Base-by-base conservation (phyloP, 106 monocot genomes). In the Dendrobium nobile region DNA sequence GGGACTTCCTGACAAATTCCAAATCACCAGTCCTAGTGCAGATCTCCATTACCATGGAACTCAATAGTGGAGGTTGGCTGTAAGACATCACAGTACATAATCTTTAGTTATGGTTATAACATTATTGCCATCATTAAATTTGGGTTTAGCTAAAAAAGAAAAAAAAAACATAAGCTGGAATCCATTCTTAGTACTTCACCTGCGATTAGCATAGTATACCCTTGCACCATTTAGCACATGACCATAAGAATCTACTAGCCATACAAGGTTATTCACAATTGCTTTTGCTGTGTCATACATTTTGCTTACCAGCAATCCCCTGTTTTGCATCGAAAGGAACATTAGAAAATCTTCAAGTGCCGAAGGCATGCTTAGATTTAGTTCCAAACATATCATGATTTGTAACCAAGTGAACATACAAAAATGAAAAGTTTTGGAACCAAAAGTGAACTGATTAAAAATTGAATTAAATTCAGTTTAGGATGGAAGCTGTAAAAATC, bases 61-160 rank as follows among this genome's bases (percentile, higher is more conserved):
- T 99, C 45, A 99, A 79, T 41, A 99, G 85, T 44, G 95, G 99
- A 80, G 99, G 99, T 59, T 95, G 91, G 80, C 99, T 99, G 89
- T 64, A 89, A 18, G 1, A 61, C n/a, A 61, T 61, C 1, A 33
- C 37, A 9, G 37, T 70, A 70, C 70, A 33, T 70, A 70, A 70
- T 16, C 33, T 37, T 70, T 33, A 70, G 11, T 70, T 37, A 65
- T 26, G 18, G 18, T 58, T 7, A 37, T 54, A 54, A 1, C 54
- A 54, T 54, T 16, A 54, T 18, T 58, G 20, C 18, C 18, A 58
- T 58, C 4, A 58, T 4, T 58, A 58, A 58, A 58, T 58, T 4
- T 58, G 58, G 1, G 19, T 58, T 58, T 18, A 58, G 19, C 0
- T 58, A 13, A 20, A 18, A 58, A 47, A 47, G 0, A 22, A 67